Percentiles rank a stretch among this genome's conserved stretches.
phyloP scores from a whole-genome alignment of 306 rosid species.

The Trifolium dubium region DNA sequence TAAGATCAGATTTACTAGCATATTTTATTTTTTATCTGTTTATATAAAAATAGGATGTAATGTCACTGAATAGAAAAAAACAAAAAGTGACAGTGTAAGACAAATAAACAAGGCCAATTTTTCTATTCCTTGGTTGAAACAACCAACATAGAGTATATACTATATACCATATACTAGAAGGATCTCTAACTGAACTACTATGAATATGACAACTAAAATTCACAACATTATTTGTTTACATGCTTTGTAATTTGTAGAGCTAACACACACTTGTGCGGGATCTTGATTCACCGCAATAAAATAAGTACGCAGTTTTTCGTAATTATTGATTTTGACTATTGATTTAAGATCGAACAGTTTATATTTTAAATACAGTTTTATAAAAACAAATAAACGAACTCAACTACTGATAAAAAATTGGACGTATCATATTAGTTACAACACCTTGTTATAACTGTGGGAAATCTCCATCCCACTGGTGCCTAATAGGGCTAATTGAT shows the following conservation, averaged over 20 bases:
- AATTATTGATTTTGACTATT: too few species aligned
- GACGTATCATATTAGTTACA: too few species aligned
- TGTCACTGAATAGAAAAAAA: background rate
- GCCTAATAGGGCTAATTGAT: background rate
- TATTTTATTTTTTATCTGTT: slow-evolving; percentile 3
- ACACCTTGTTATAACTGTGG: too few species aligned
- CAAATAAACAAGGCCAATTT: slow-evolving; percentile 32
- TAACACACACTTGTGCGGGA: too few species aligned
- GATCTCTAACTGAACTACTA: slow-evolving; percentile 20
- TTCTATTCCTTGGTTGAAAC: slow-evolving; percentile 31
- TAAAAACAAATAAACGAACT: too few species aligned
- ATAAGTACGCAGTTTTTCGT: too few species aligned
- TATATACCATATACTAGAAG: background rate
- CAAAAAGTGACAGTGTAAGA: slow-evolving; percentile 12
- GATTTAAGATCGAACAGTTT: too few species aligned
- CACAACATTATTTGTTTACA: background rate
- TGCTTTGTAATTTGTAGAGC: slow-evolving; percentile 4
- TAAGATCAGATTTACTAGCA: slow-evolving; percentile 30
- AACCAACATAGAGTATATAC: background rate
- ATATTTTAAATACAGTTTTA: too few species aligned
- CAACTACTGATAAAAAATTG: too few species aligned
- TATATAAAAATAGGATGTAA: slow-evolving; percentile 18
- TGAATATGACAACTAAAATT: slow-evolving; percentile 8
- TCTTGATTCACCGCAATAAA: too few species aligned
- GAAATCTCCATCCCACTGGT: too few species aligned